Conservation (phyloP, 2,329 filamentous ascomycete species). For the Rutstroemia sp. region DNA sequence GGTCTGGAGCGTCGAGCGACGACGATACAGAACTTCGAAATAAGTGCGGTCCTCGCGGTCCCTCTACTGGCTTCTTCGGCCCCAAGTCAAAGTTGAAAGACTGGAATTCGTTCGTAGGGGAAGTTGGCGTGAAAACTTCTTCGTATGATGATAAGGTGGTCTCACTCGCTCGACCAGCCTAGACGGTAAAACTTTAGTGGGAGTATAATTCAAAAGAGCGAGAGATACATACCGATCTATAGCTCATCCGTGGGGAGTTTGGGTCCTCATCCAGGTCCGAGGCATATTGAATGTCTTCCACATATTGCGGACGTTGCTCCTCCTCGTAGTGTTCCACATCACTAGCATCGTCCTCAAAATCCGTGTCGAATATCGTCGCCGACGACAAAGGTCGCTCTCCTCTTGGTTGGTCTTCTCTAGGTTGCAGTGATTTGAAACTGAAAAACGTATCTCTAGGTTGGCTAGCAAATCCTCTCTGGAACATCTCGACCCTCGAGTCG, state of each 20-base stretch:
- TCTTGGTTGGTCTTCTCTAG: constrained; percentile 40
- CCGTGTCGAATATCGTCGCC: constrained; percentile 71
- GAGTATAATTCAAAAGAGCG: constrained; percentile 11
- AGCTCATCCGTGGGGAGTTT: constrained; percentile 58
- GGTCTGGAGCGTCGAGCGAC: constrained; percentile 43
- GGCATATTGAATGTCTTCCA: constrained; percentile 5
- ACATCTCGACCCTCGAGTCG: constrained; percentile 34
- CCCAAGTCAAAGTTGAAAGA: constrained; percentile 55
- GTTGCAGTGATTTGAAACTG: constrained; percentile 40
- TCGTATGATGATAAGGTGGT: constrained; percentile 85
- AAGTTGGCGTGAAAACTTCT: constrained; percentile 71
- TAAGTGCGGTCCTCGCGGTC: constrained; percentile 78
- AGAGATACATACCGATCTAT: constrained; percentile 58
- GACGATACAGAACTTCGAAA: constrained; percentile 64
- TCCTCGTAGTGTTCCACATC: constrained; percentile 35
- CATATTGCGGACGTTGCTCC: neutral
- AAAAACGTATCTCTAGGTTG: constrained; percentile 53
- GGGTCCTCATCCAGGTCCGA: constrained; percentile 30
- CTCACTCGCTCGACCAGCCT: constrained; percentile 68
- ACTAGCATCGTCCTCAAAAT: constrained; percentile 55
- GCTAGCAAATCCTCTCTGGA: constrained; percentile 32
- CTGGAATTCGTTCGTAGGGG: constrained; percentile 47
- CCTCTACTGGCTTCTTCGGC: constrained; percentile 58
- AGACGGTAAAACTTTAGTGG: constrained; percentile 12
- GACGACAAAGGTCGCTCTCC: constrained; percentile 50